A percentile compares a stretch with the other conserved stretches of the same genome.
phyloP scores from a whole-genome alignment of 371 early-diverging fungal genomes.

The Dichotomocladium elegans region DNA sequence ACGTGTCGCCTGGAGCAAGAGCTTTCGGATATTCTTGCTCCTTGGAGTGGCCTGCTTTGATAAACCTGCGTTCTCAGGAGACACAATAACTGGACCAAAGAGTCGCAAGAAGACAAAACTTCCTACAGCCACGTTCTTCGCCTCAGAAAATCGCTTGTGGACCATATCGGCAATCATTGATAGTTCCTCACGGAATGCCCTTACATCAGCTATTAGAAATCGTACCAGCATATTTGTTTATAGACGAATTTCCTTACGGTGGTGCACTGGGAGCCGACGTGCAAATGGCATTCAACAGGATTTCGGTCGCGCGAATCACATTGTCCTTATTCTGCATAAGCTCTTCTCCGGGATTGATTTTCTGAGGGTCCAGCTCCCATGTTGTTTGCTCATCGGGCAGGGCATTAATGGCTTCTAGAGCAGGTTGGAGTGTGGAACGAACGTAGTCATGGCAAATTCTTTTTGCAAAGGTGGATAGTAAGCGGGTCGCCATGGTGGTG shows the following conservation, averaged over 20 bases:
- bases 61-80: constrained; percentile 68
- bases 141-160: constrained; percentile 75
- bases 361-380: constrained; percentile 83
- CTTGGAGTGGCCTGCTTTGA: constrained; percentile 27
- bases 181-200: constrained; percentile 73
- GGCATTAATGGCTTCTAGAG: constrained; percentile 53
- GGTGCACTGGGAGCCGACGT: constrained; percentile 68
- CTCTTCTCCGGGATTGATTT: constrained; percentile 60
- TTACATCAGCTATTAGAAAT: constrained; percentile 6
- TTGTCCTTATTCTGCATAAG: constrained; percentile 70
- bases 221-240: constrained; percentile 14
- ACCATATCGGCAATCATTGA: constrained; percentile 70
- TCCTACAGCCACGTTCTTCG: constrained; percentile 85
- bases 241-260: constrained; percentile 9
- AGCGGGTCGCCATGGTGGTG: constrained; percentile 85
- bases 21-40: constrained; percentile 57
- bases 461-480: constrained; percentile 78
- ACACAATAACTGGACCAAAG: constrained; percentile 89
- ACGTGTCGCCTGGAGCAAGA: constrained; percentile 85
- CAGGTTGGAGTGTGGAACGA: constrained; percentile 71
- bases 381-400: constrained; percentile 43
- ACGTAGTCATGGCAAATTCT: constrained; percentile 77
- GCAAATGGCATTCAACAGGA: constrained; percentile 78
- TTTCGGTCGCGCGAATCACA: constrained; percentile 68
- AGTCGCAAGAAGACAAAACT: constrained; percentile 92